Conservation (phyloP, 106 monocot genomes). For the Hemerocallis citrina region DNA sequence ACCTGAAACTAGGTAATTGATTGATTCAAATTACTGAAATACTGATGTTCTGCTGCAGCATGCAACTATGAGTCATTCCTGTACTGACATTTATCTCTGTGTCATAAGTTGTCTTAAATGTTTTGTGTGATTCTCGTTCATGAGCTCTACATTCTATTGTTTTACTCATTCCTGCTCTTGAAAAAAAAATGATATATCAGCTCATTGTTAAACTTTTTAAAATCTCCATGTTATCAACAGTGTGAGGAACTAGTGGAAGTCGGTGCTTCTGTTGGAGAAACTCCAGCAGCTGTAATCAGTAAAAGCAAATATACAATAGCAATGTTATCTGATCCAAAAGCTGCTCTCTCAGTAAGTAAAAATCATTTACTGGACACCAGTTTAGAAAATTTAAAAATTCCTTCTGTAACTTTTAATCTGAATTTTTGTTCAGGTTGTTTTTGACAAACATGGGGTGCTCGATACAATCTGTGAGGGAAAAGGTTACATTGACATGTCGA, state of each 20-base stretch:
- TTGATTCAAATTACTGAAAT: too few species aligned
- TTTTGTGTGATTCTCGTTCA: too few species aligned
- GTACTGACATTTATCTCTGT: too few species aligned
- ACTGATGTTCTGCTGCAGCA: too few species aligned
- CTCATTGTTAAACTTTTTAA: too few species aligned
- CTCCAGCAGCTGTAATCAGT: constrained; percentile 74
- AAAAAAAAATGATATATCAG: too few species aligned
- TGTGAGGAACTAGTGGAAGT: constrained; percentile 71
- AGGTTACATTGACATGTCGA: constrained; percentile 98
- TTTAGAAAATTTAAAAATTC: neutral
- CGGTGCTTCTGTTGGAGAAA: constrained; percentile 77
- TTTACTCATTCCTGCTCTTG: too few species aligned
- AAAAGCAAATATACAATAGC: constrained; percentile 94
- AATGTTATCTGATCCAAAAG: constrained; percentile 91
- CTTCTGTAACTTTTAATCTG: neutral
- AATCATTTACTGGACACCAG: neutral
- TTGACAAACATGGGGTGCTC: constrained; percentile 89
- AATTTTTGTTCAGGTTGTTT: constrained; percentile 59
- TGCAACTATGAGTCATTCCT: too few species aligned
- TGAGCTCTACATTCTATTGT: too few species aligned
- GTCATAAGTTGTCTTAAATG: too few species aligned
- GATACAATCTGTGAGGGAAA: constrained; percentile 78
- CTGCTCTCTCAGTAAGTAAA: constrained; percentile 76
- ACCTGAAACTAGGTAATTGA: too few species aligned
- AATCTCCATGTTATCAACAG: too few species aligned